phyloP scores from a whole-genome alignment of 139 green algal species.

The Coelastrella sp. region DNA sequence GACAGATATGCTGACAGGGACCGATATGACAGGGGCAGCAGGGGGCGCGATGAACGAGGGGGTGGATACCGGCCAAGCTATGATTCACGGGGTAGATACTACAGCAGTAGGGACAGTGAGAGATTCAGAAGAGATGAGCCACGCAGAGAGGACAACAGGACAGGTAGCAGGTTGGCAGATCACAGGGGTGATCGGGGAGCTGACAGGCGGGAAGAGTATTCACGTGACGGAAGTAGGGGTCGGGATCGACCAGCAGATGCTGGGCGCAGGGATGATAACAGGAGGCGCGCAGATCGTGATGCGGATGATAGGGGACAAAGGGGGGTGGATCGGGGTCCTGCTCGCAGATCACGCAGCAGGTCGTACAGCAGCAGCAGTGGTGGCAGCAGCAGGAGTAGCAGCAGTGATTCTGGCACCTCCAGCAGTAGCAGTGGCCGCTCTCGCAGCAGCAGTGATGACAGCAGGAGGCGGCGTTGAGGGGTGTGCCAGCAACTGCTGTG shows the following conservation, averaged over 20 bases:
- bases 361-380: conserved; percentile 10
- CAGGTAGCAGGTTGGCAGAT: too few species aligned
- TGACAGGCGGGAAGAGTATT: background rate
- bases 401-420: background rate
- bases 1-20: background rate
- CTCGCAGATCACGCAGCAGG: background rate
- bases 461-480: conserved; percentile 19
- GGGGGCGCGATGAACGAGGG: background rate
- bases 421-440: background rate
- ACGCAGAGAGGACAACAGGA: background rate
- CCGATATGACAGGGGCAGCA: background rate
- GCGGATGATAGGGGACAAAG: background rate
- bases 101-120: too few species aligned
- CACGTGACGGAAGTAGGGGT: background rate
- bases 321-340: background rate
- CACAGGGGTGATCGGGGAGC: background rate
- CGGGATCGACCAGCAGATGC: background rate
- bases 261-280: background rate
- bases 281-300: background rate
- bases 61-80: too few species aligned
- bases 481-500: background rate
- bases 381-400: conserved; percentile 18
- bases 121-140: too few species aligned
- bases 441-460: background rate
- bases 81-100: too few species aligned